Evolutionary conservation across 1,284 basidiomycete genomes (phyloP).

Genomic region (Rhodotorula glutinis): DNA sequence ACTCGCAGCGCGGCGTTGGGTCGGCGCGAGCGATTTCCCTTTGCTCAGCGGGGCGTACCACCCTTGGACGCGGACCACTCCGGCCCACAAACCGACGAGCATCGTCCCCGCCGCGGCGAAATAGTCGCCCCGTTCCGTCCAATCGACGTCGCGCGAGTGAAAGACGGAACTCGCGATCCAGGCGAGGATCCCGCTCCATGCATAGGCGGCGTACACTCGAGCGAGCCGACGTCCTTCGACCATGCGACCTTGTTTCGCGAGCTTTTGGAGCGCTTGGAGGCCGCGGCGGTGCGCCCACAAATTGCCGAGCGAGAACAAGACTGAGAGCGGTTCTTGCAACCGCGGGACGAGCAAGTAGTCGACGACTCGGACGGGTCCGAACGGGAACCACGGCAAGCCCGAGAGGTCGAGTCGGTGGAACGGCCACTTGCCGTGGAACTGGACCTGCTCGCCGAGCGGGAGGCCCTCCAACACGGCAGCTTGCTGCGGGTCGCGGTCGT

Average conservation of each 20-base stretch:
- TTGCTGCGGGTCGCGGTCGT: constrained; percentile 28
- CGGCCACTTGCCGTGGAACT: constrained; percentile 97
- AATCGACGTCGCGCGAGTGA: constrained; percentile 79
- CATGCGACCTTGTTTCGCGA: constrained; percentile 51
- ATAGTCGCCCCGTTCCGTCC: constrained; percentile 90
- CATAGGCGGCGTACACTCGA: constrained; percentile 66
- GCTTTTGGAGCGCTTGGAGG: constrained; percentile 19
- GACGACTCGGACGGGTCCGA: constrained; percentile 6
- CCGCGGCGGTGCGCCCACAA: constrained; percentile 61
- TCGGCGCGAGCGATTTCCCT: constrained; percentile 31
- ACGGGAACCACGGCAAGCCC: constrained; percentile 1
- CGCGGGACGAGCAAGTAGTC: constrained; percentile 55
- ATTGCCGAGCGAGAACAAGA: constrained; percentile 83
- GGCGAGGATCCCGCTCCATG: constrained; percentile 74
- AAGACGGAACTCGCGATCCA: constrained; percentile 93
- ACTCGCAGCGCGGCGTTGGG: constrained; percentile 51
- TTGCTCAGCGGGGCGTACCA: constrained; percentile 27
- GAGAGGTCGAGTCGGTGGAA: constrained; percentile 59
- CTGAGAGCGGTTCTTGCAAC: constrained; percentile 91
- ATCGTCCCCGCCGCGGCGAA: constrained; percentile 78
- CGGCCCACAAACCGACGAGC: constrained; percentile 68
- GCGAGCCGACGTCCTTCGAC: constrained; percentile 55
- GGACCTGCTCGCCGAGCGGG: constrained; percentile 48
- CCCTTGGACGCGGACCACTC: constrained; percentile 45
- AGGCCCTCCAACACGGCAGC: constrained; percentile 40